Conservation (phyloP, 805 yeast genomes). For the Candida fluviatilis region DNA sequence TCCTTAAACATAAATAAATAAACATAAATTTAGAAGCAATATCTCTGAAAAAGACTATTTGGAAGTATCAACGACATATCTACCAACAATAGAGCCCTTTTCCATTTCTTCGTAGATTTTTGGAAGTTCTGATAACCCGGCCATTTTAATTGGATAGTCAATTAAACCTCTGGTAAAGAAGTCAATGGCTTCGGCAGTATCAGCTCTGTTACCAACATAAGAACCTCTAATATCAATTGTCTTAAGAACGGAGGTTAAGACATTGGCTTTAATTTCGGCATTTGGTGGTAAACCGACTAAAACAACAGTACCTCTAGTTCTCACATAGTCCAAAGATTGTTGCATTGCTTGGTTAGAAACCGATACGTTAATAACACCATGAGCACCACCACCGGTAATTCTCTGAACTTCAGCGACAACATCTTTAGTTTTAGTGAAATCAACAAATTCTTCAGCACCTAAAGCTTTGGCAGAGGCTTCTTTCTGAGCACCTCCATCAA, state of each 20-base stretch:
- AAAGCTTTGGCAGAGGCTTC: slow-evolving; percentile 49
- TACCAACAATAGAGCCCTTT: slow-evolving; percentile 39
- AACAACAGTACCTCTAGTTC: slow-evolving; percentile 40
- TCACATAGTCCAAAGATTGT: slow-evolving; percentile 40
- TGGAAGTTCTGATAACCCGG: slow-evolving; percentile 38
- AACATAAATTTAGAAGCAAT: not conserved
- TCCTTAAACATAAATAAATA: slow-evolving; percentile 1
- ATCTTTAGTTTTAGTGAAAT: slow-evolving; percentile 50
- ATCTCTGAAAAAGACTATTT: slow-evolving; percentile 21
- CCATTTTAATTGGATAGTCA: slow-evolving; percentile 39
- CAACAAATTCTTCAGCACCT: slow-evolving; percentile 64
- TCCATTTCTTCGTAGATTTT: slow-evolving; percentile 37
- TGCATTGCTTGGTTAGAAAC: slow-evolving; percentile 49
- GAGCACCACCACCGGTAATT: slow-evolving; percentile 62
- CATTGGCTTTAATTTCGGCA: slow-evolving; percentile 36
- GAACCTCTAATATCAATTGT: slow-evolving; percentile 39
- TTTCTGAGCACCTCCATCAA: slow-evolving; percentile 74
- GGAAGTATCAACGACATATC: slow-evolving; percentile 42
- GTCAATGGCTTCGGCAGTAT: slow-evolving; percentile 42
- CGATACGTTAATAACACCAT: slow-evolving; percentile 44
- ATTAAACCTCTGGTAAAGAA: slow-evolving; percentile 41
- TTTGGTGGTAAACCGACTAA: slow-evolving; percentile 45
- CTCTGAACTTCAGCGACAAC: slow-evolving; percentile 40
- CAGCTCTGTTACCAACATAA: slow-evolving; percentile 45
- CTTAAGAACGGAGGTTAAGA: slow-evolving; percentile 38